Percentiles rank a stretch among this genome's conserved stretches.
Conservation (phyloP, 257 asterid genomes). For the Schizonepeta tenuifolia region DNA sequence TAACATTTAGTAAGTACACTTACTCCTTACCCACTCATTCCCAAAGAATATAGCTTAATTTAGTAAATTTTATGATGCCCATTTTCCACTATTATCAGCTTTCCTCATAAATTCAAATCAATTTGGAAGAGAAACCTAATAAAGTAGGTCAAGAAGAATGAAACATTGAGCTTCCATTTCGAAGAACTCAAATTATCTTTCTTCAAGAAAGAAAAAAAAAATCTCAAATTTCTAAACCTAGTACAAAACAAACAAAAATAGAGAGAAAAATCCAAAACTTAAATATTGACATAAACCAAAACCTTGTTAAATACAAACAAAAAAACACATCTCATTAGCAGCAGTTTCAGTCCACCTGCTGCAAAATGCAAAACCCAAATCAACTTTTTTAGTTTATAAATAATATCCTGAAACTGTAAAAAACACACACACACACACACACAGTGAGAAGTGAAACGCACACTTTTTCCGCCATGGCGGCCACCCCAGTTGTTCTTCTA, state of each 20-base stretch:
- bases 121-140: slow-evolving; percentile 12
- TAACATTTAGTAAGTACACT: neutral
- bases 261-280: neutral
- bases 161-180: neutral
- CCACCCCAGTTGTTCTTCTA: slow-evolving; percentile 42
- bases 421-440: slow-evolving; percentile 14
- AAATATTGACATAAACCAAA: slow-evolving; percentile 5
- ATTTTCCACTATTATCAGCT: neutral
- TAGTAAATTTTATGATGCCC: neutral
- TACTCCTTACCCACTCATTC: neutral
- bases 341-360: slow-evolving; percentile 32
- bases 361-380: slow-evolving; percentile 36
- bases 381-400: slow-evolving; percentile 22
- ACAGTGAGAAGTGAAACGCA: slow-evolving; percentile 29
- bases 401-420: slow-evolving; percentile 15
- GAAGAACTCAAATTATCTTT: neutral
- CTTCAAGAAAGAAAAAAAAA: neutral
- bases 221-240: slow-evolving; percentile 7
- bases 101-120: slow-evolving; percentile 17
- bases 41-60: slow-evolving; percentile 7
- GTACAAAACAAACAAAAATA: neutral
- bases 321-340: slow-evolving; percentile 17
- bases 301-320: slow-evolving; percentile 33
- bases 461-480: slow-evolving; percentile 45
- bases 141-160: slow-evolving; percentile 30